Base-by-base conservation (phyloP, 2,329 filamentous ascomycete species). In the Ceratocystis eucalypticola region DNA sequence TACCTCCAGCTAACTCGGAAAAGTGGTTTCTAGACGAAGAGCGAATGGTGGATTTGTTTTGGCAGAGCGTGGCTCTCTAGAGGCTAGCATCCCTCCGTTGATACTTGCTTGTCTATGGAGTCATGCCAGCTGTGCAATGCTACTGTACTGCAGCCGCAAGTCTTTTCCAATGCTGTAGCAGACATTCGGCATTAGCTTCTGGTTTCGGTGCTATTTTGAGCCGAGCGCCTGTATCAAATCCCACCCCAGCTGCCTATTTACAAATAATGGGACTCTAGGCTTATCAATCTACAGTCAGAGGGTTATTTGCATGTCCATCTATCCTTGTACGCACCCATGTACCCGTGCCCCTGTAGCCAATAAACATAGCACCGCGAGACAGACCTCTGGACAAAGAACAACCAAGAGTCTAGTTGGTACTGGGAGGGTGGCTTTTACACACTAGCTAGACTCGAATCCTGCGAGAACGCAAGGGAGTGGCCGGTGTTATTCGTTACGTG, bases 401-500 rank as follows among this genome's bases (percentile, higher is more conserved):
- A 22, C 22, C 22, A 10, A 53, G 22, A 53, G 22, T 53, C 22
- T 28, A 53, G 22, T 22, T 22, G 0, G 22, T 53, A 20, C 20
- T 20, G 20, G 8, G 17, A 22, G 20, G 48, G 20, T 53, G 17
- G 48, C 20, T 22, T 22, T 53, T 7, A 4, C 48, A 53, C 37
- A 41, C 37, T 41, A 41, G 10, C 48, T 28, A 28, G 20, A 15
- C n/a, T 15, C 2, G 48, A 28, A 53, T 53, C 48, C 48, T 53
- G 5, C 48, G 4, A 28, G 48, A 53, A 41, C 37, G 48, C 10
- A 53, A 53, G 48, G 48, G 48, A 53, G 15, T 59, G 25, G 1
- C 30, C 55, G 28, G 55, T 59, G 55, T 59, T 59, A 59, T 33
- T 20, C 28, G 28, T 59, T 59, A 59, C 28, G 55, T 59, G 28